phyloP scores from a whole-genome alignment of 2,329 filamentous ascomycete genomes.

The Xenoacremonium recifei region DNA sequence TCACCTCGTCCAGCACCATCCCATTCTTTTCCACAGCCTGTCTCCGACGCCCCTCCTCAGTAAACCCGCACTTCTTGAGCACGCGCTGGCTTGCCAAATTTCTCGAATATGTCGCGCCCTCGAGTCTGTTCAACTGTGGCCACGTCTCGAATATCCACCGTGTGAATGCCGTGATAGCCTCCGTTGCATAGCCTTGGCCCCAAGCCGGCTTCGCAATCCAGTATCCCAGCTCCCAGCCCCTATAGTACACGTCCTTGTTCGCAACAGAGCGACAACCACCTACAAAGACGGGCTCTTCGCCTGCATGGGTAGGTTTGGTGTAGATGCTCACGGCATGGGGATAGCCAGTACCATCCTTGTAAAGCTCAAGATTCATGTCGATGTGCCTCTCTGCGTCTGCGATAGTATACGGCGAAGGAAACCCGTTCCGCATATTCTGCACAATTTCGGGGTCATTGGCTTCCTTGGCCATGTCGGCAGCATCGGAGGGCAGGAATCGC shows the following conservation, averaged over 20 bases:
- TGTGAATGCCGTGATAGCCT: constrained; percentile 36
- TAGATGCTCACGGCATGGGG: constrained; percentile 35
- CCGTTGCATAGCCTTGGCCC: constrained; percentile 46
- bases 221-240: constrained; percentile 50
- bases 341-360: constrained; percentile 20
- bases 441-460: constrained; percentile 40
- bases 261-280: constrained; percentile 42
- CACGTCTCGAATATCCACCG: constrained; percentile 44
- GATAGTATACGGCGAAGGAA: constrained; percentile 46
- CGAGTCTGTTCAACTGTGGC: constrained; percentile 39
- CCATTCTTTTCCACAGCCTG: constrained; percentile 43
- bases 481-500: constrained; percentile 38
- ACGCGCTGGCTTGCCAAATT: constrained; percentile 44
- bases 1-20: constrained; percentile 32
- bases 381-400: constrained; percentile 39
- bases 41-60: constrained; percentile 42
- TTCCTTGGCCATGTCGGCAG: constrained; percentile 28
- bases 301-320: constrained; percentile 22
- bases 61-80: constrained; percentile 42
- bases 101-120: constrained; percentile 34
- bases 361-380: constrained; percentile 10
- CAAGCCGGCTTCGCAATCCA: constrained; percentile 42
- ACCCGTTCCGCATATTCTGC: constrained; percentile 41
- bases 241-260: constrained; percentile 37
- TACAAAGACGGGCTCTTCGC: constrained; percentile 25